These are phyloP conservation scores for Penicillium sp. DNA, from an alignment of 2,329 filamentous ascomycete species.

Conservation along the genomic window DNA sequence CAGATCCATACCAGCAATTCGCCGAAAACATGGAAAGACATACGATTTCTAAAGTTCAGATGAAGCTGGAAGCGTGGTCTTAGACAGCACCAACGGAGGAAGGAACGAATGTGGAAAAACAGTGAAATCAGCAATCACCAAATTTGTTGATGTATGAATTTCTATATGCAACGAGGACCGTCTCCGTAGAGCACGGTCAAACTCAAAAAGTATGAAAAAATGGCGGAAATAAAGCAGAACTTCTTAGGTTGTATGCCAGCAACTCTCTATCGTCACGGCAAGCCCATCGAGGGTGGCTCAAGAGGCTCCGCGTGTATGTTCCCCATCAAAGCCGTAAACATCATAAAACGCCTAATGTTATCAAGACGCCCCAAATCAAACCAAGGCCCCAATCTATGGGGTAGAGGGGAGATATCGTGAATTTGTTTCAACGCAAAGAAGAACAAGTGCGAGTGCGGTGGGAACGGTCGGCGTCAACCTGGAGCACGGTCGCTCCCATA, in stretches of 20 bases:
- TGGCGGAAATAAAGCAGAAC: slow-evolving; percentile 6
- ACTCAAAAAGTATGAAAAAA: slow-evolving; percentile 16
- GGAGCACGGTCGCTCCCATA: slow-evolving; percentile 9
- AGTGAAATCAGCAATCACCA: slow-evolving; percentile 7
- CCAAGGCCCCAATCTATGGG: slow-evolving; percentile 10
- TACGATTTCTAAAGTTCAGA: background rate
- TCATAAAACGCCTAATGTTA: slow-evolving; percentile 20
- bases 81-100: background rate
- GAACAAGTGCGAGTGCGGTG: background rate
- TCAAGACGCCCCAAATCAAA: slow-evolving; percentile 21
- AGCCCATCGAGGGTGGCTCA: slow-evolving; percentile 8
- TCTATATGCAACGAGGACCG: slow-evolving; percentile 24
- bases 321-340: slow-evolving; percentile 14
- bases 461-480: slow-evolving; percentile 8
- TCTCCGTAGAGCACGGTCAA: slow-evolving; percentile 18
- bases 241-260: slow-evolving; percentile 15
- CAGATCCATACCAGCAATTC: slow-evolving; percentile 3
- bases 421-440: slow-evolving; percentile 12
- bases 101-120: background rate
- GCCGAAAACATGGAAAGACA: background rate
- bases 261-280: slow-evolving; percentile 13
- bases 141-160: slow-evolving; percentile 18
- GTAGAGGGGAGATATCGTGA: slow-evolving; percentile 14
- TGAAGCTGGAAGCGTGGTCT: background rate
- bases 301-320: slow-evolving; percentile 15